Percentiles rank a stretch among this genome's conserved stretches.
Conservation (phyloP, 2,329 filamentous ascomycete species). For the Neopestalotiopsis rosae region DNA sequence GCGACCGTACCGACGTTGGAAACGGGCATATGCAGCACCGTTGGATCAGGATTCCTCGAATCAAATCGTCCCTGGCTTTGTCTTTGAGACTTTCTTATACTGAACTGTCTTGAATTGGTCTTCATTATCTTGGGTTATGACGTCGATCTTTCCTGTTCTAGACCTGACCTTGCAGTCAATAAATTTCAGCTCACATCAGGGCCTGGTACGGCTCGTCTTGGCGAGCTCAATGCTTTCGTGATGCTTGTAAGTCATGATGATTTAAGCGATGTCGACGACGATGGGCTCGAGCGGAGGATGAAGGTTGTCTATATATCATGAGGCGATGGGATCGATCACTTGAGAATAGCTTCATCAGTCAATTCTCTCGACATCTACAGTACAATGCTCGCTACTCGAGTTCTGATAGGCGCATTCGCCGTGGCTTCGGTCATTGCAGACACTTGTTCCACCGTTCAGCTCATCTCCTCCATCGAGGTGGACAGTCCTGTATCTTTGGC, state of each 20-base stretch:
- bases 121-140: not conserved
- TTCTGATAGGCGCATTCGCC: slow-evolving; percentile 14
- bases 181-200: slow-evolving; percentile 9
- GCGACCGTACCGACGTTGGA: not conserved
- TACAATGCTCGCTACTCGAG: not conserved
- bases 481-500: slow-evolving; percentile 36
- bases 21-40: not conserved
- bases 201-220: not conserved
- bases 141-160: slow-evolving; percentile 8
- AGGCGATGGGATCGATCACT: not conserved
- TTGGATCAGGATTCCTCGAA: not conserved
- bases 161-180: slow-evolving; percentile 10
- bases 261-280: not conserved
- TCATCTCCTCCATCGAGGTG: slow-evolving; percentile 39
- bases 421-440: slow-evolving; percentile 32
- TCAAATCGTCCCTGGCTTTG: not conserved
- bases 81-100: not conserved
- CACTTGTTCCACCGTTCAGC: slow-evolving; percentile 44
- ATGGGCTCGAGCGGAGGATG: not conserved
- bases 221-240: not conserved
- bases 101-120: not conserved
- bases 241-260: not conserved
- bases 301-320: not conserved
- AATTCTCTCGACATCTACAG: not conserved
- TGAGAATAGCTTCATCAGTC: not conserved